phyloP scores from a whole-genome alignment of 2,329 filamentous ascomycete species.

The Aspergillus fijiensis region DNA sequence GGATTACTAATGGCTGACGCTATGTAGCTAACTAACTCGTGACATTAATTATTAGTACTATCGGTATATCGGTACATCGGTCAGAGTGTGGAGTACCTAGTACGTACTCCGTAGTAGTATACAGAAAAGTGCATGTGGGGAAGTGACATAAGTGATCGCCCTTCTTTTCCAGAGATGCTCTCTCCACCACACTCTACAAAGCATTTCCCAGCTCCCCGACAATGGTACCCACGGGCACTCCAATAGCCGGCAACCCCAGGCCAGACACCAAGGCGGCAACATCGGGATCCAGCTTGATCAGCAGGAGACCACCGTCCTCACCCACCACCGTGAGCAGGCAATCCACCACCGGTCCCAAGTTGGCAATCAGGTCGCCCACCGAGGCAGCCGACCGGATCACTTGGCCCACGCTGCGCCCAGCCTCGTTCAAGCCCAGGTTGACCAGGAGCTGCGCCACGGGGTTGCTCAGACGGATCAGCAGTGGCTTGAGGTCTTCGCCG shows the following conservation, averaged over 20 bases:
- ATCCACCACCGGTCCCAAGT: conserved; percentile 20
- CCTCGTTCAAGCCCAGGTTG: conserved; percentile 15
- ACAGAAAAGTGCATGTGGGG: neutral
- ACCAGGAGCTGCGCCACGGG: conserved; percentile 19
- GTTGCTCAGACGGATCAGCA: conserved; percentile 24
- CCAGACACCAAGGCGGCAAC: conserved; percentile 18
- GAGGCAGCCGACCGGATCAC: conserved; percentile 19
- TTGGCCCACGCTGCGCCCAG: conserved; percentile 18
- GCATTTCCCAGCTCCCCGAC: conserved; percentile 1
- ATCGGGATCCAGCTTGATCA: conserved; percentile 24
- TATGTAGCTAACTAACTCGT: too few species aligned
- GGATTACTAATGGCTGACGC: neutral
- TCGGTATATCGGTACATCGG: neutral
- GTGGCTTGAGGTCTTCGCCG: conserved; percentile 13
- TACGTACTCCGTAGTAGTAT: neutral
- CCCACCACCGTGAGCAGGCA: conserved; percentile 26
- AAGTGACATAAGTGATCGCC: neutral
- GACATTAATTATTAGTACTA: neutral
- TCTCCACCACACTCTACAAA: conserved; percentile 1
- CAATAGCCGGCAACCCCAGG: neutral
- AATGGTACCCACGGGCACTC: conserved; percentile 2
- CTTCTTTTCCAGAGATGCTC: too few species aligned
- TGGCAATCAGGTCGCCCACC: conserved; percentile 21
- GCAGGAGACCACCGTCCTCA: conserved; percentile 21
- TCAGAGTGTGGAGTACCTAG: neutral